Percentiles rank a stretch among this genome's conserved stretches.
phyloP scores from a whole-genome alignment of 495 filamentous ascomycete species.

The Parmelia sp. region DNA sequence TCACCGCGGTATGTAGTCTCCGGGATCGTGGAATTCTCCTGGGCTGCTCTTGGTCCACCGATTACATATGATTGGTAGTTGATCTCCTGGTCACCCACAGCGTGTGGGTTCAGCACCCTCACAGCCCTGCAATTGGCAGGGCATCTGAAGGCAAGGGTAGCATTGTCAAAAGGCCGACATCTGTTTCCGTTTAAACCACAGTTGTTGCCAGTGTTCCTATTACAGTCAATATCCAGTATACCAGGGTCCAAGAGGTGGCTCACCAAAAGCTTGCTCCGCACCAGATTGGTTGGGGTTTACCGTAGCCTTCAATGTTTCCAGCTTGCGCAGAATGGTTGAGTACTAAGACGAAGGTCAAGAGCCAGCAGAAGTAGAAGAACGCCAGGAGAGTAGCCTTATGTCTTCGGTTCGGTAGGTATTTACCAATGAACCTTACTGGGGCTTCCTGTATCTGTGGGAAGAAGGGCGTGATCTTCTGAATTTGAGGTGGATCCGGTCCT shows the following conservation, averaged over 20 bases:
- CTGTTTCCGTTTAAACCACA: constrained; percentile 75
- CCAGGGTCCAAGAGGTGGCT: constrained; percentile 14
- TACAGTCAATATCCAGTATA: neutral
- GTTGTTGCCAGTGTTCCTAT: constrained; percentile 61
- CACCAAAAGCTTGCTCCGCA: constrained; percentile 59
- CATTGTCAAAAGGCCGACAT: constrained; percentile 73
- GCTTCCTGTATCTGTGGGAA: constrained; percentile 63
- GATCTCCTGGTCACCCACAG: constrained; percentile 66
- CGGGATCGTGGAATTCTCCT: constrained; percentile 30
- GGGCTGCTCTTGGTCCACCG: constrained; percentile 54
- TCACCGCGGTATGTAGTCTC: constrained; percentile 66
- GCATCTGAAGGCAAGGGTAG: constrained; percentile 68
- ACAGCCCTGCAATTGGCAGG: constrained; percentile 65
- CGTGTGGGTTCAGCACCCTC: constrained; percentile 61
- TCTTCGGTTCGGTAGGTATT: constrained; percentile 54
- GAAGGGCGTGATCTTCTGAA: constrained; percentile 60
- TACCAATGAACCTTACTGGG: constrained; percentile 57
- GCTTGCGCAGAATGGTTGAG: constrained; percentile 56
- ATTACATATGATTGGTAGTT: constrained; percentile 67
- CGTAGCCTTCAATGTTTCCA: constrained; percentile 63
- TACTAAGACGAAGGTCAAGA: constrained; percentile 63
- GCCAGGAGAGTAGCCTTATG: constrained; percentile 55
- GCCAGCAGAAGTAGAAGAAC: constrained; percentile 62
- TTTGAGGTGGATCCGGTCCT: constrained; percentile 60
- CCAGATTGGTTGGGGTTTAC: constrained; percentile 56